These are phyloP conservation scores for Skeletonema costatum DNA, from an alignment of 108 stramenopile genomes.

Conservation along the genomic window DNA sequence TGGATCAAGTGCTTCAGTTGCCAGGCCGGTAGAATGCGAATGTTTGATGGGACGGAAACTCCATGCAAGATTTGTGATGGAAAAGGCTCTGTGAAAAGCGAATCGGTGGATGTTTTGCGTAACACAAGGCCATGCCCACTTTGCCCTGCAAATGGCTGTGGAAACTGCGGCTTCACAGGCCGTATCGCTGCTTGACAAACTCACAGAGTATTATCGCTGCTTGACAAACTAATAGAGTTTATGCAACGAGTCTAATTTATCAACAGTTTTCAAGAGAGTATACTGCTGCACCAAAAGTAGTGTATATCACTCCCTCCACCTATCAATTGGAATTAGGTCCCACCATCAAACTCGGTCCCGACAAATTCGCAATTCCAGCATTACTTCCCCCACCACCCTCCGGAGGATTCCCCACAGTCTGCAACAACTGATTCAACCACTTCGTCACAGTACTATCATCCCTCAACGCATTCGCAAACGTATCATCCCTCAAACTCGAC, in stretches of 20 bases:
- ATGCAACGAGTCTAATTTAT: not conserved
- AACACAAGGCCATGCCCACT: not conserved
- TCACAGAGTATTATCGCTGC: too few species aligned
- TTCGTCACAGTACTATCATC: conserved; percentile 92
- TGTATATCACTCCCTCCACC: too few species aligned
- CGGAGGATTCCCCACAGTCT: conserved; percentile 54
- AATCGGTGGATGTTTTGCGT: not conserved
- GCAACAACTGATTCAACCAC: conserved; percentile 87
- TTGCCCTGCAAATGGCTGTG: not conserved
- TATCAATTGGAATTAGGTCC: not conserved
- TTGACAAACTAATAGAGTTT: not conserved
- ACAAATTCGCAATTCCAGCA: not conserved
- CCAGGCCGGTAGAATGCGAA: not conserved
- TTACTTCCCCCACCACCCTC: not conserved
- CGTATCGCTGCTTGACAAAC: not conserved
- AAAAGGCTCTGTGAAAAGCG: not conserved
- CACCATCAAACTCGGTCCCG: conserved; percentile 4
- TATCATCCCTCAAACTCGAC: conserved; percentile 84
- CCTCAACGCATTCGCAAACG: conserved; percentile 78
- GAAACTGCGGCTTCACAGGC: not conserved
- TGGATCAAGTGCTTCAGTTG: not conserved
- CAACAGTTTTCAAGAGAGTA: not conserved
- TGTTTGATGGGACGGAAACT: not conserved
- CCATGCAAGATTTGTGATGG: not conserved
- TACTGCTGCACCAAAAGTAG: too few species aligned